Evolutionary conservation across 345 rosid species (phyloP).

Genomic region (Boechera stricta): DNA sequence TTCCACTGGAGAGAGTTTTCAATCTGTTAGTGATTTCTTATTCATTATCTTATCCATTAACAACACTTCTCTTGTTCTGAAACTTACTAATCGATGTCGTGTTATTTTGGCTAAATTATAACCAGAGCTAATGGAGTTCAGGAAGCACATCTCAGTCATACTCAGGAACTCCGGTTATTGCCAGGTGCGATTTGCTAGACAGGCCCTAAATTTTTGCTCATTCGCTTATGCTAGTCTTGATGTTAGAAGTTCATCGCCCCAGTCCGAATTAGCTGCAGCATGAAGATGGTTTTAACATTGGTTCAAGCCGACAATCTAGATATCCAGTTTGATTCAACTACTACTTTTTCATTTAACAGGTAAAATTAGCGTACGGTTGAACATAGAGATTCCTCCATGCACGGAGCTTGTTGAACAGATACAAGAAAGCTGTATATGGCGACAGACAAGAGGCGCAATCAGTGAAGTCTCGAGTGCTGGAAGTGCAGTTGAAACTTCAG

Average conservation of each 20-base stretch:
- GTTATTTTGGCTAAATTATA: slow-evolving; percentile 33
- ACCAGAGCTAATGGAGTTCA: slow-evolving; percentile 63
- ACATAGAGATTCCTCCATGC: slow-evolving; percentile 66
- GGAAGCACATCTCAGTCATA: slow-evolving; percentile 55
- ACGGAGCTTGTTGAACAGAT: slow-evolving; percentile 78
- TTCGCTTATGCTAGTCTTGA: not conserved
- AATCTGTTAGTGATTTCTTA: slow-evolving; percentile 60
- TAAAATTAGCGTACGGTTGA: slow-evolving; percentile 61
- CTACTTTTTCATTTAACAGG: slow-evolving; percentile 54
- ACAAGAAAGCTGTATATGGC: slow-evolving; percentile 81
- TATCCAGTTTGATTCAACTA: slow-evolving; percentile 7
- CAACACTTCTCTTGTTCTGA: slow-evolving; percentile 11
- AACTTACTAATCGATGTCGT: slow-evolving; percentile 1
- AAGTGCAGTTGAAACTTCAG: slow-evolving; percentile 53
- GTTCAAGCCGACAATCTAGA: not conserved
- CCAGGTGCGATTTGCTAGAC: slow-evolving; percentile 61
- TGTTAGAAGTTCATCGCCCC: not conserved
- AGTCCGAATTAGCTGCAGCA: slow-evolving; percentile 24
- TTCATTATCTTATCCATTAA: not conserved
- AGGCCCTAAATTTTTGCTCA: not conserved
- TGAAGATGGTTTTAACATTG: slow-evolving; percentile 12
- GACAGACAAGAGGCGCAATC: slow-evolving; percentile 87
- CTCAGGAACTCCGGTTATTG: slow-evolving; percentile 60
- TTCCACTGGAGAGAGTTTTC: slow-evolving; percentile 71
- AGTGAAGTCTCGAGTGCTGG: slow-evolving; percentile 52